Conservation (phyloP, 2,329 filamentous ascomycete genomes). For the Aphanocladium album region DNA sequence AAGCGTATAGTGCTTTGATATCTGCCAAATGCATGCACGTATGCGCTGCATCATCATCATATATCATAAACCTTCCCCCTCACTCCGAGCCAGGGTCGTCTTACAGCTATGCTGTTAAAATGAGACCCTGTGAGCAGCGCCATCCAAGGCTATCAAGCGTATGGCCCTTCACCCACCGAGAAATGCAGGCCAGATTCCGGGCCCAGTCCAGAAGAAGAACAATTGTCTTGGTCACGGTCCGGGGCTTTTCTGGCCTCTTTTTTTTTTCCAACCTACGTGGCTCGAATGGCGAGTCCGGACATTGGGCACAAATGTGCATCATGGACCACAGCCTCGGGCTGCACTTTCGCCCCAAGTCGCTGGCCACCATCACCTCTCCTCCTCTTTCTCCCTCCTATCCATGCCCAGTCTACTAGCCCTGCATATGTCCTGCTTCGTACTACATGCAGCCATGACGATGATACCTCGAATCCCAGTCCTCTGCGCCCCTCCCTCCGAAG, state of each 20-base stretch:
- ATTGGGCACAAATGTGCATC: conserved; percentile 11
- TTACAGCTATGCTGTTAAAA: not conserved
- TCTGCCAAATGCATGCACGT: conserved; percentile 7
- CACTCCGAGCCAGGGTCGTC: not conserved
- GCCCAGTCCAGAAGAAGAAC: not conserved
- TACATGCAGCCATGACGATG: conserved; percentile 3
- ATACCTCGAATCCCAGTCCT: not conserved
- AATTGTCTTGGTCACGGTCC: not conserved
- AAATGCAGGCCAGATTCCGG: not conserved
- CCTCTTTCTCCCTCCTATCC: no score
- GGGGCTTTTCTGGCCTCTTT: not conserved
- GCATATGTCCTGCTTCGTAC: conserved; percentile 2
- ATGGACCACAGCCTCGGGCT: conserved; percentile 3
- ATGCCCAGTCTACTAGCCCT: not conserved
- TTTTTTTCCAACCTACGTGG: conserved; percentile 1
- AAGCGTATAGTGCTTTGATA: not conserved
- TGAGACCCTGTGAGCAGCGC: not conserved
- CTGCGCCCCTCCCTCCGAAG: not conserved
- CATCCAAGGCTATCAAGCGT: not conserved
- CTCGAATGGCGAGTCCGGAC: not conserved
- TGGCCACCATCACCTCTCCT: not conserved
- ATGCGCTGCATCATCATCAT: conserved; percentile 10
- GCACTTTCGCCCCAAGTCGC: not conserved
- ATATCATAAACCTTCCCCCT: not conserved
- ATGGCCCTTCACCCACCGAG: conserved; percentile 3